Evolutionary conservation across 805 yeast genomes (phyloP).

Genomic region (Sungouiozyma intestinalis): DNA sequence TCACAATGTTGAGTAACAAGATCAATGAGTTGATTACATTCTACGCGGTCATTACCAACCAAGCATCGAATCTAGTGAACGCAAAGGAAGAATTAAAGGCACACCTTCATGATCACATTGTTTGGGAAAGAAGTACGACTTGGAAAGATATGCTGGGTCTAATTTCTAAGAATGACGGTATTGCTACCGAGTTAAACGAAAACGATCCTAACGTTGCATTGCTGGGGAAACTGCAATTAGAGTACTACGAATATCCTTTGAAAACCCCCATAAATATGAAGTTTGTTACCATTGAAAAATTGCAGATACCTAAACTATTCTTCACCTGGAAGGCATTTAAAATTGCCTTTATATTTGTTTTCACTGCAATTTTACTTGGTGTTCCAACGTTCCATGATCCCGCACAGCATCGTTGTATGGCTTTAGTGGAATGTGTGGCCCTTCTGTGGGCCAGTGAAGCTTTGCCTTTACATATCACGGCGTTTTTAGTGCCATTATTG

Average conservation of each 20-base stretch:
- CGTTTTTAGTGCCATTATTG: constrained; percentile 71
- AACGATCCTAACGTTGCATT: constrained; percentile 13
- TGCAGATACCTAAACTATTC: constrained; percentile 37
- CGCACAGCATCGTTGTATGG: constrained; percentile 55
- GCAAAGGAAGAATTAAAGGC: constrained; percentile 49
- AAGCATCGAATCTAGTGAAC: constrained; percentile 27
- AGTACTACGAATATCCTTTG: constrained; percentile 25
- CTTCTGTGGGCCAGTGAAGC: constrained; percentile 94
- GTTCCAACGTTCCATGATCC: constrained; percentile 54
- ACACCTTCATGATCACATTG: constrained; percentile 78
- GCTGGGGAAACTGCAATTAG: constrained; percentile 26
- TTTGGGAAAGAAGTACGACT: constrained; percentile 92
- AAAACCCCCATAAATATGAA: constrained; percentile 16
- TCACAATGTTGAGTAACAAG: constrained; percentile 39
- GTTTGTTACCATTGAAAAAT: constrained; percentile 2
- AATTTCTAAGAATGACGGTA: constrained; percentile 41
- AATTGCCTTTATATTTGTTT: constrained; percentile 37
- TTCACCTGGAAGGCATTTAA: constrained; percentile 41
- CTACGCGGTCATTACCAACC: constrained; percentile 42
- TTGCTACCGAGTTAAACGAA: constrained; percentile 19
- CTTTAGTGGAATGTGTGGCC: constrained; percentile 52
- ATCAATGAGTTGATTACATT: constrained; percentile 43
- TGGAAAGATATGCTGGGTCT: constrained; percentile 93
- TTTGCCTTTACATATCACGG: constrained; percentile 82
- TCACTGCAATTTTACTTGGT: constrained; percentile 44